These are phyloP conservation scores for Globisporangium perplexum DNA, from an alignment of 352 stramenopile species.

Conservation along the genomic window DNA sequence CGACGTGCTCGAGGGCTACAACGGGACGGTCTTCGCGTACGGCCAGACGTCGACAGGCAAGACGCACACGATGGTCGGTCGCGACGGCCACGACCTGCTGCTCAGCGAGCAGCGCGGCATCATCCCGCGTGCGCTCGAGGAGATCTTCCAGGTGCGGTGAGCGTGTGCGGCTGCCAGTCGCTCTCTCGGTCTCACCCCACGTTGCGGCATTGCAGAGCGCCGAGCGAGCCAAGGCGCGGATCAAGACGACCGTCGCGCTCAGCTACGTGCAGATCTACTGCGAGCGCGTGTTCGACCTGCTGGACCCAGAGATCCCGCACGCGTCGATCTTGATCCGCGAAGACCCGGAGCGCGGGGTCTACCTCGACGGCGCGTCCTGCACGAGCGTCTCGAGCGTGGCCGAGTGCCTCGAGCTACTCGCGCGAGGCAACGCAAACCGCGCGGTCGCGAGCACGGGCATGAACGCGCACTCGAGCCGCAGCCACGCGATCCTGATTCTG, in stretches of 20 bases:
- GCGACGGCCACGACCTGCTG: constrained; percentile 20
- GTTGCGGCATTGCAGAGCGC: constrained; percentile 6
- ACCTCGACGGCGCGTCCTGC: constrained; percentile 49
- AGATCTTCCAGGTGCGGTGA: constrained; percentile 44
- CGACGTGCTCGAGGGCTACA: constrained; percentile 60
- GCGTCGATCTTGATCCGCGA: constrained; percentile 57
- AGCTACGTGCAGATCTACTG: constrained; percentile 84
- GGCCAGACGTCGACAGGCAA: constrained; percentile 64
- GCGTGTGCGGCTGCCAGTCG: neutral
- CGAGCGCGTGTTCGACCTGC: constrained; percentile 68
- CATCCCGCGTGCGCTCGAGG: constrained; percentile 54
- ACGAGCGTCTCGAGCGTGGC: constrained; percentile 32
- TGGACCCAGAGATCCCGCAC: constrained; percentile 32
- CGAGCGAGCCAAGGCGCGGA: constrained; percentile 19
- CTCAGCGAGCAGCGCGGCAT: constrained; percentile 35
- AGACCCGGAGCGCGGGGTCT: constrained; percentile 55
- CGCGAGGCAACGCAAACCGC: constrained; percentile 53
- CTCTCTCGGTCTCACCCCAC: neutral
- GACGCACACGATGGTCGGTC: constrained; percentile 65
- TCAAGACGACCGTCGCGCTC: constrained; percentile 42
- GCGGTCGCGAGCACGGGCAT: constrained; percentile 79
- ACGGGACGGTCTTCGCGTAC: constrained; percentile 65
- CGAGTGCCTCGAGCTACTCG: constrained; percentile 44
- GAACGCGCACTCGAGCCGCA: constrained; percentile 85
- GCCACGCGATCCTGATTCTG: constrained; percentile 83